Base-by-base conservation (phyloP, 78 protist genomes). In the Emiliania huxleyi region DNA sequence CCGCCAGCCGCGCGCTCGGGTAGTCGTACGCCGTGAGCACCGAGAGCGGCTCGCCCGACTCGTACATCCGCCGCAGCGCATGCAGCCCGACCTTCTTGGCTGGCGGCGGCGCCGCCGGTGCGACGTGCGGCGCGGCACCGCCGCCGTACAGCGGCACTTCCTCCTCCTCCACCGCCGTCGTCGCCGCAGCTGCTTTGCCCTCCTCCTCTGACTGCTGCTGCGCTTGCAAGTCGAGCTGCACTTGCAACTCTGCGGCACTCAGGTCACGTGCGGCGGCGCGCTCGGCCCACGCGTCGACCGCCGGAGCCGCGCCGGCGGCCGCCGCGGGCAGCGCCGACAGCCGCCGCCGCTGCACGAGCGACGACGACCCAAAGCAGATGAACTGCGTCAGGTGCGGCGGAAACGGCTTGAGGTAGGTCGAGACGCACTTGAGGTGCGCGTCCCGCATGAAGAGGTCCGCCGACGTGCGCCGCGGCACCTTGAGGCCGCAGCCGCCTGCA, bases 11-110 rank as follows among this genome's bases (percentile, higher is more conserved):
- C 3, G 97, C 96, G 81, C 95, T 62, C 37, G 96, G 91, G 87
- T 96, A 97, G 89, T 97, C 98, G 89, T 96, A 95, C 12, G 98
- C 97, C 18, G 98, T 97, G 4, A 96, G 77, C 98, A 97, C 96
- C 73, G 94, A 12, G 33, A 97, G 46, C 26, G 97, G 97, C 43
- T 49, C 49, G 29, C 29, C 35, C 43, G 93, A 37, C 88, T 89
- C 26, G 93, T 94, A 92, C 90, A 95, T 96, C 52, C 42, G 69
- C 40, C 48, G 88, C 23, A 96, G 81, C 79, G 94, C 94, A 49
- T 92, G 92, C 3, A 97, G 49, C 0, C 91, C 92, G 37, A 79
- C 73, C 79, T 95, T 96, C 48, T 4, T 8, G 33, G 46, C 29
- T 1, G 85, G 33, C 5, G 29, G 42, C 48, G 44, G 25, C 18